These are phyloP conservation scores for Stachybotrys echinatus DNA, from an alignment of 2,329 filamentous ascomycete genomes.

Conservation along the genomic window DNA sequence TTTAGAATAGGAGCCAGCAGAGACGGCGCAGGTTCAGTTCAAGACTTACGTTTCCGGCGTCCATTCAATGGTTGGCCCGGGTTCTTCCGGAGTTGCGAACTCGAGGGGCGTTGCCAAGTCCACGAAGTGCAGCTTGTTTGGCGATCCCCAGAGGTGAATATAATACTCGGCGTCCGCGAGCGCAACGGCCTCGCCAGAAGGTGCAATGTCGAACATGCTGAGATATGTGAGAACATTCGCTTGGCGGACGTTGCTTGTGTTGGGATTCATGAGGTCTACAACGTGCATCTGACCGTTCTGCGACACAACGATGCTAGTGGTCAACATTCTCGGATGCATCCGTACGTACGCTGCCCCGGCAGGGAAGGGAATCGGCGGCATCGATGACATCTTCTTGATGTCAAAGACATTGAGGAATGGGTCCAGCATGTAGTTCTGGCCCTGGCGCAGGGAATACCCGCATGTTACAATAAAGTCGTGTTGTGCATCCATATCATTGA, in stretches of 20 bases:
- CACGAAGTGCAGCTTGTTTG: slow-evolving; percentile 78
- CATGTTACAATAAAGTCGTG: slow-evolving; percentile 95
- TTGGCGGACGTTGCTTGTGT: slow-evolving; percentile 79
- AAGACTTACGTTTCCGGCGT: slow-evolving; percentile 59
- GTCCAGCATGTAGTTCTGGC: slow-evolving; percentile 72
- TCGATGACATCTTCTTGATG: slow-evolving; percentile 79
- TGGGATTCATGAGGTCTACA: slow-evolving; percentile 90
- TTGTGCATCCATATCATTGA: slow-evolving; percentile 96
- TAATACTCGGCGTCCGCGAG: slow-evolving; percentile 73
- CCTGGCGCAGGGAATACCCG: slow-evolving; percentile 79
- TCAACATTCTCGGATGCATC: slow-evolving; percentile 94
- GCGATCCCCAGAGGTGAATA: slow-evolving; percentile 85
- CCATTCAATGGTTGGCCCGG: slow-evolving; percentile 60
- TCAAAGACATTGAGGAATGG: slow-evolving; percentile 95
- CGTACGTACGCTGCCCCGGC: slow-evolving; percentile 90
- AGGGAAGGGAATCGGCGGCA: slow-evolving; percentile 88
- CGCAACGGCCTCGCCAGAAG: slow-evolving; percentile 80
- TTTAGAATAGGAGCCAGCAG: slow-evolving; percentile 7
- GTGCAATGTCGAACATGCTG: slow-evolving; percentile 77
- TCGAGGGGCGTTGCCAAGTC: slow-evolving; percentile 75
- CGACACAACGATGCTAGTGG: slow-evolving; percentile 89
- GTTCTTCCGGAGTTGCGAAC: slow-evolving; percentile 63
- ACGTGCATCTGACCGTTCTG: slow-evolving; percentile 92
- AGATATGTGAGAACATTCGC: slow-evolving; percentile 72
- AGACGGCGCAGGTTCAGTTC: no score